Evolutionary conservation across 345 rosid genomes (phyloP), one percentile per base, ranked within the genome.

Genomic region (Aegle marmelos): DNA sequence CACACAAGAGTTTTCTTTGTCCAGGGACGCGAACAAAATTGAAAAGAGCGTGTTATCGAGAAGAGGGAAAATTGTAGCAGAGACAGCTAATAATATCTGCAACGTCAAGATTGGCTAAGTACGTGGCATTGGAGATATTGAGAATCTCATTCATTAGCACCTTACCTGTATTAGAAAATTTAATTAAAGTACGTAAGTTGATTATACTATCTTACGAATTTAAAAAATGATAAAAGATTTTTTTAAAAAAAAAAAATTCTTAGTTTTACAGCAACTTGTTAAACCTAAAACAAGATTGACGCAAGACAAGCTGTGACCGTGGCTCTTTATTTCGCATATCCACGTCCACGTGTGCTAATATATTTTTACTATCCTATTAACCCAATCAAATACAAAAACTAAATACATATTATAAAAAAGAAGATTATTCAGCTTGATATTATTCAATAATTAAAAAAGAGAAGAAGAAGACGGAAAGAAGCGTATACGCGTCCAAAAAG

Each of bases 11-110:
- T 17, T 53, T 50, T 17, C 7, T 5, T 53, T 53, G 1, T 6
- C 17, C 0, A 53, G 57, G 22, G 57, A 17, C 7, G 17, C 0
- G 57, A 53, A 53, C 22, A 53, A 17, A 50, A 50, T 50, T 53
- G 22, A 53, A 53, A 17, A 5, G 7, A 17, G 57, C 22, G 25
- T 53, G 60, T 75, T 81, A 63, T 73, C 78, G 75, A 79, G 82
- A 64, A 74, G 58, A 82, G 79, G 65, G 78, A 70, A 83, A 80
- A 11, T 64, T 45, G 68, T 34, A 67, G 66, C 74, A 78, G 82
- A 78, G 88, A 85, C 89, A 82, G 86, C 89, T 86, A 79, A 76
- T 45, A 17, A 45, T 56, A 67, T 28, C 54, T 57, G 69, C 67
- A 79, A 76, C 76, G 72, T 83, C 79, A 78, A 84, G 77, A 80